Evolutionary conservation across 306 rosid genomes (phyloP).

Genomic region (Cucurbita maxima): DNA sequence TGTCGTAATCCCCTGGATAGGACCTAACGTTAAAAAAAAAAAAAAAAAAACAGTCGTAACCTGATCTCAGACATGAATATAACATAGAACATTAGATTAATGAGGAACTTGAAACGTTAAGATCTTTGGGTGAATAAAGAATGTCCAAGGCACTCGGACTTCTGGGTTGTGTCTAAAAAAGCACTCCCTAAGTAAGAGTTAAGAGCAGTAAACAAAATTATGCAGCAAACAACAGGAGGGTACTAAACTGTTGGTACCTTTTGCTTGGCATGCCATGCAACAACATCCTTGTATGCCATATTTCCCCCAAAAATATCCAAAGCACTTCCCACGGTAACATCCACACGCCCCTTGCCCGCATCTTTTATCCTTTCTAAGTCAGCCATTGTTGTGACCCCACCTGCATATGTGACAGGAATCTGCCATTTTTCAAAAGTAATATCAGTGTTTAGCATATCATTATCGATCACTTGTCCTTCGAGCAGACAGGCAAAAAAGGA

Average conservation of each 20-base stretch:
- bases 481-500: background rate
- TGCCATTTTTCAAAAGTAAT: constrained; percentile 13
- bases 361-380: constrained; percentile 69
- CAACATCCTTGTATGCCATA: constrained; percentile 52
- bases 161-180: background rate
- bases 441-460: background rate
- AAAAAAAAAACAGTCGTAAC: background rate
- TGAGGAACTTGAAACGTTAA: background rate
- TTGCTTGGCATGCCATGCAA: constrained; percentile 67
- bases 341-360: constrained; percentile 58
- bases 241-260: constrained; percentile 21
- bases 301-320: constrained; percentile 73
- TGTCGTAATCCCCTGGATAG: too few relatives aligned
- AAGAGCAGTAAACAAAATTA: background rate
- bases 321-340: constrained; percentile 80
- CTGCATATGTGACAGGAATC: constrained; percentile 91
- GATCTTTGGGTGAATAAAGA: background rate
- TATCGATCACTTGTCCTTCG: background rate
- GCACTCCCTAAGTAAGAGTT: background rate
- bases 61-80: background rate
- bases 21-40: too few relatives aligned
- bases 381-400: constrained; percentile 73
- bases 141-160: background rate
- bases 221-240: background rate
- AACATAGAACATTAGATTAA: background rate